Percentiles rank a stretch among this genome's conserved stretches.
Conservation (phyloP, 208 protist species). For the Wallacemonas sp. region DNA sequence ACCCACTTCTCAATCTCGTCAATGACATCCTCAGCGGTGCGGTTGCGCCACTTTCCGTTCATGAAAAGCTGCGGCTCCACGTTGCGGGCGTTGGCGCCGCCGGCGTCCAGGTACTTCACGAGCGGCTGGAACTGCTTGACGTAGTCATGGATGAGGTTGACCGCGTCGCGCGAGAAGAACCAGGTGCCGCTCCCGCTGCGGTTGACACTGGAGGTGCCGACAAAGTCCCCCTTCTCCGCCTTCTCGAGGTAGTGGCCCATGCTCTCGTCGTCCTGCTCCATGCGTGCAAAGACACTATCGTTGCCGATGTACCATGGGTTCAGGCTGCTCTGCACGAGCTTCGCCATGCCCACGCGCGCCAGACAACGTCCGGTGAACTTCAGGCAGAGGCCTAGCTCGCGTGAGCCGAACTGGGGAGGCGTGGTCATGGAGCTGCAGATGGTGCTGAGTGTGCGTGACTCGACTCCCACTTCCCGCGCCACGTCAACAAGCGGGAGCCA, state of each 20-base stretch:
- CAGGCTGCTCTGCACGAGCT: slow-evolving; percentile 51
- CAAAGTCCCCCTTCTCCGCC: slow-evolving; percentile 59
- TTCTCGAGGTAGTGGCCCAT: slow-evolving; percentile 69
- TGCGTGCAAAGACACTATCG: slow-evolving; percentile 63
- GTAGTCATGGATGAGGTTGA: slow-evolving; percentile 65
- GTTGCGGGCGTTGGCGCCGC: slow-evolving; percentile 35
- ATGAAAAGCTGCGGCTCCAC: slow-evolving; percentile 78
- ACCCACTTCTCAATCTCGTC: slow-evolving; percentile 74
- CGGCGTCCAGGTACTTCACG: slow-evolving; percentile 58
- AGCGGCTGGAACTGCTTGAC: slow-evolving; percentile 65
- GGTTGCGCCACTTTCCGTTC: slow-evolving; percentile 62
- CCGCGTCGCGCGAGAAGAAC: slow-evolving; percentile 74
- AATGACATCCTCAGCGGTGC: slow-evolving; percentile 63
- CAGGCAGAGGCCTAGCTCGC: slow-evolving; percentile 83
- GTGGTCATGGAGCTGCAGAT: slow-evolving; percentile 79
- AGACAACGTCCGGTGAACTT: slow-evolving; percentile 68
- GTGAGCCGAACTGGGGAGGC: slow-evolving; percentile 71
- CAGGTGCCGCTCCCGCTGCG: slow-evolving; percentile 57
- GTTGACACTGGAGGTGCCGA: slow-evolving; percentile 43
- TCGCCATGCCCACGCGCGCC: slow-evolving; percentile 79
- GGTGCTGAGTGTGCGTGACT: slow-evolving; percentile 43
- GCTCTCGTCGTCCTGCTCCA: slow-evolving; percentile 59
- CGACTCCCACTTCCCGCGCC: slow-evolving; percentile 44
- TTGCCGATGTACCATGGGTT: slow-evolving; percentile 83
- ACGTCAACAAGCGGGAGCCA: slow-evolving; percentile 75